A percentile compares a stretch with the other conserved stretches of the same genome.
phyloP scores from a whole-genome alignment of 2,329 filamentous ascomycete genomes.

The Sporothrix luriei region DNA sequence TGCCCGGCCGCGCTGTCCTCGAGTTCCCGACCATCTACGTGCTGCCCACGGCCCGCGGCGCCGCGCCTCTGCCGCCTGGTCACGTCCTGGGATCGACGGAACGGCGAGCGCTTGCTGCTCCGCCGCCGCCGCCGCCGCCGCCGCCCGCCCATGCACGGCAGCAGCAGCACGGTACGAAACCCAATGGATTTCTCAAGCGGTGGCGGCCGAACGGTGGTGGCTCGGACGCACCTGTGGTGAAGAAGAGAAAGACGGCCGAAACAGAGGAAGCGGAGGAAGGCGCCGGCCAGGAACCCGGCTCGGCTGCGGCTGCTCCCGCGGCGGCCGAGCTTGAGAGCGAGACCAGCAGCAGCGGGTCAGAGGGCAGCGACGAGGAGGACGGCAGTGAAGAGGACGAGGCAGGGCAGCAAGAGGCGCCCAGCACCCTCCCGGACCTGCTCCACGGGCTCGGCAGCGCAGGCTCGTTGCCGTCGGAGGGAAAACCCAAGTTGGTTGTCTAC shows the following conservation, averaged over 20 bases:
- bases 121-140: no score
- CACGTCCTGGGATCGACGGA: conserved; percentile 37
- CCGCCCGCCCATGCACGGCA: neutral
- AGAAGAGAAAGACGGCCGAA: conserved; percentile 26
- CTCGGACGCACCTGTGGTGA: neutral
- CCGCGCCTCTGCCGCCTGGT: conserved; percentile 40
- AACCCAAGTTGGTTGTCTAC: conserved; percentile 36
- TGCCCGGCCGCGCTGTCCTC: conserved; percentile 62
- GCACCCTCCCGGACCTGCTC: neutral
- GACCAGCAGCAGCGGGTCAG: conserved; percentile 33
- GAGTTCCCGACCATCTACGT: conserved; percentile 74
- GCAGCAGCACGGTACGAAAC: neutral
- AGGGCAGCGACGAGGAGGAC: conserved; percentile 25
- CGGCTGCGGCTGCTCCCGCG: neutral
- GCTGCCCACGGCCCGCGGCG: conserved; percentile 45
- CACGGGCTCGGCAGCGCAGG: neutral
- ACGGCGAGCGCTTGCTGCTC: conserved; percentile 30
- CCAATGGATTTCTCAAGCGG: conserved; percentile 5
- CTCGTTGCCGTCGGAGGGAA: neutral
- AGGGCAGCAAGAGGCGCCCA: neutral
- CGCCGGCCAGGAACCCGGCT: conserved; percentile 9
- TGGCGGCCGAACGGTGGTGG: conserved; percentile 2
- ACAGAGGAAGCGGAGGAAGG: neutral
- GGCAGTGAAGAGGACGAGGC: conserved; percentile 12
- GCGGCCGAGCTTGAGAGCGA: conserved; percentile 32